Conservation (phyloP, 768 basidiomycete genomes). For the Pholiota microspora region DNA sequence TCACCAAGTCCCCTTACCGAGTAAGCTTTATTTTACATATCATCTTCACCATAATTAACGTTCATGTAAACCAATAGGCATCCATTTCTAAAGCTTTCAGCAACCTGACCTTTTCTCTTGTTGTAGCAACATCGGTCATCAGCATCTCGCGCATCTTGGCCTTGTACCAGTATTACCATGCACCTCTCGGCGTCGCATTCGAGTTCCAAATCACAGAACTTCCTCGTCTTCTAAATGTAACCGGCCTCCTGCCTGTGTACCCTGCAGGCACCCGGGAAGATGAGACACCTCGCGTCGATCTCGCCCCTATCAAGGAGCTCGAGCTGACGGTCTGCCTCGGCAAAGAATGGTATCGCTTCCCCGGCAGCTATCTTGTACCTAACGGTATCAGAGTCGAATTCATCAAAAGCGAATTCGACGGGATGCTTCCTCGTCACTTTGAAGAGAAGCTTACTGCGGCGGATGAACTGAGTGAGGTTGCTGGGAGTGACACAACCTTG, state of each 20-base stretch:
- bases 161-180: slow-evolving; percentile 86
- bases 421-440: slow-evolving; percentile 87
- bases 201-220: slow-evolving; percentile 77
- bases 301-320: slow-evolving; percentile 65
- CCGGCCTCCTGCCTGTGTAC: slow-evolving; percentile 57
- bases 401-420: slow-evolving; percentile 89
- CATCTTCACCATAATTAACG: slow-evolving; percentile 1
- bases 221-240: slow-evolving; percentile 74
- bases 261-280: slow-evolving; percentile 37
- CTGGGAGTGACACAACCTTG: slow-evolving; percentile 15
- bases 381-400: slow-evolving; percentile 81
- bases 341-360: slow-evolving; percentile 97
- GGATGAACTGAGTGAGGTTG: slow-evolving; percentile 24
- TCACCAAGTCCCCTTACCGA: slow-evolving; percentile 83
- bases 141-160: slow-evolving; percentile 82
- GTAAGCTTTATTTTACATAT: slow-evolving; percentile 42
- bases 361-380: slow-evolving; percentile 86
- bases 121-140: slow-evolving; percentile 63
- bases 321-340: slow-evolving; percentile 80
- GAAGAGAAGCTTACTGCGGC: slow-evolving; percentile 14
- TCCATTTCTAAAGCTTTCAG: slow-evolving; percentile 75
- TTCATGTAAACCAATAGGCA: slow-evolving; percentile 60
- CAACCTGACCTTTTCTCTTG: slow-evolving; percentile 66
- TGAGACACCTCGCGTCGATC: slow-evolving; percentile 53
- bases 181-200: slow-evolving; percentile 71